Conservation (phyloP, 768 basidiomycete species). For the Chlorophyllum brunneum region DNA sequence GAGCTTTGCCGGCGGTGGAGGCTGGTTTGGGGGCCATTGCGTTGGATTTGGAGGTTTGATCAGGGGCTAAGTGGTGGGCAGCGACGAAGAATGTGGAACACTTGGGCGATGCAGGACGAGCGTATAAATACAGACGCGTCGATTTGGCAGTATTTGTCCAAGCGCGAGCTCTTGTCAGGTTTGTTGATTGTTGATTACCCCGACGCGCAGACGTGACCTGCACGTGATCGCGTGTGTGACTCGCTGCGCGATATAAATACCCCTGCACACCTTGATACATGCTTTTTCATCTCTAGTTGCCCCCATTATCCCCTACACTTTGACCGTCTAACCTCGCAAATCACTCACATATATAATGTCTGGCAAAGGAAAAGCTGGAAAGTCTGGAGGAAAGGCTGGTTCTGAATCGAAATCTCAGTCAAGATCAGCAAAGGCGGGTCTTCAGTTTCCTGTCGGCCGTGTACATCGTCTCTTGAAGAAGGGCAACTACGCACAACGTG, state of each 20-base stretch:
- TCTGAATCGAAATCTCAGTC: slow-evolving; percentile 62
- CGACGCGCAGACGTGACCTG: slow-evolving; percentile 4
- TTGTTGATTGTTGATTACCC: slow-evolving; percentile 14
- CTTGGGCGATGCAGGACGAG: background rate
- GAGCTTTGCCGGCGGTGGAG: slow-evolving; percentile 78
- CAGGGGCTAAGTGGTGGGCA: slow-evolving; percentile 30
- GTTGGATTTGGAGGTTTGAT: slow-evolving; percentile 13
- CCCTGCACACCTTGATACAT: slow-evolving; percentile 12
- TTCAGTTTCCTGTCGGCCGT: slow-evolving; percentile 90
- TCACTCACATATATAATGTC: slow-evolving; percentile 32
- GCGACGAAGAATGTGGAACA: slow-evolving; percentile 7
- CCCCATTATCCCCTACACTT: slow-evolving; percentile 16
- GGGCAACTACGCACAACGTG: slow-evolving; percentile 85
- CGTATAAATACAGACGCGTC: slow-evolving; percentile 14
- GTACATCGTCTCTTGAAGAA: slow-evolving; percentile 85
- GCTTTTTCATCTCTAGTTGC: slow-evolving; percentile 19
- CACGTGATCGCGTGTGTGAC: slow-evolving; percentile 19
- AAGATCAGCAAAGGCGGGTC: slow-evolving; percentile 70
- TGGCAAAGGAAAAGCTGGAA: slow-evolving; percentile 31
- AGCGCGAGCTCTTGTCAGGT: background rate
- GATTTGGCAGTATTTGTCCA: slow-evolving; percentile 9
- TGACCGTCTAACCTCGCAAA: slow-evolving; percentile 15
- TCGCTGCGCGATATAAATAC: slow-evolving; percentile 32
- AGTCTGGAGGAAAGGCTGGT: slow-evolving; percentile 51
- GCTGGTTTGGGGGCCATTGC: slow-evolving; percentile 80